Percentiles rank a stretch among this genome's conserved stretches.
phyloP scores from a whole-genome alignment of 306 rosid species.

The Urtica urens region DNA sequence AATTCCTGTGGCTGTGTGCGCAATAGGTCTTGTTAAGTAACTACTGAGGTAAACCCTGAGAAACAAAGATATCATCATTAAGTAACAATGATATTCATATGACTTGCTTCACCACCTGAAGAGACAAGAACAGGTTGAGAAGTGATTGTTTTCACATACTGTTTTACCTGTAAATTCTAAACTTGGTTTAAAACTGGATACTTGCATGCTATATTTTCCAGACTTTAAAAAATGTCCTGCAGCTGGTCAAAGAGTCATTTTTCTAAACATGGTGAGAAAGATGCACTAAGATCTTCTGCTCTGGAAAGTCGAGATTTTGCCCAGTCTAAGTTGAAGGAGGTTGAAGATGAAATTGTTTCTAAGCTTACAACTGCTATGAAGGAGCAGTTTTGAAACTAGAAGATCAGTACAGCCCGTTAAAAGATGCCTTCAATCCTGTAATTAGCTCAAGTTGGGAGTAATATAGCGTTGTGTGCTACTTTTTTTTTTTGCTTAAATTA shows the following conservation, averaged over 20 bases:
- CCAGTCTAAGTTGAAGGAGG: slow-evolving; percentile 62
- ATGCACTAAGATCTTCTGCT: slow-evolving; percentile 72
- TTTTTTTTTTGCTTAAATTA: no score
- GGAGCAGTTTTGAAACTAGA: no score
- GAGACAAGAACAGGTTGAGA: slow-evolving; percentile 83
- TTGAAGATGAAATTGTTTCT: slow-evolving; percentile 57
- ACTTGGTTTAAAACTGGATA: slow-evolving; percentile 12
- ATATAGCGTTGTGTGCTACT: no score
- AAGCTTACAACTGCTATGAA: slow-evolving; percentile 71
- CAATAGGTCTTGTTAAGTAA: slow-evolving; percentile 90
- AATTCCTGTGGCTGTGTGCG: slow-evolving; percentile 82
- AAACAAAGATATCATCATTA: slow-evolving; percentile 66
- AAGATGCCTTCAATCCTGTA: no score
- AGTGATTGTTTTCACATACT: slow-evolving; percentile 11
- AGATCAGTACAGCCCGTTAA: no score
- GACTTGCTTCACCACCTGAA: slow-evolving; percentile 80
- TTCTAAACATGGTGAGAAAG: slow-evolving; percentile 86
- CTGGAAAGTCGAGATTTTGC: slow-evolving; percentile 88
- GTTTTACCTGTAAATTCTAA: slow-evolving; percentile 7
- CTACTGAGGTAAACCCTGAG: slow-evolving; percentile 74
- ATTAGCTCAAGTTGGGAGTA: no score
- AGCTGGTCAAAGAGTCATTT: slow-evolving; percentile 78
- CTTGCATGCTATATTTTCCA: slow-evolving; percentile 28
- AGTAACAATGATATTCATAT: slow-evolving; percentile 65
- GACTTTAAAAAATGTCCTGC: slow-evolving; percentile 74